A percentile compares a stretch with the other conserved stretches of the same genome.
Conservation (phyloP, 352 stramenopile genomes). For the Phytophthora multivora region DNA sequence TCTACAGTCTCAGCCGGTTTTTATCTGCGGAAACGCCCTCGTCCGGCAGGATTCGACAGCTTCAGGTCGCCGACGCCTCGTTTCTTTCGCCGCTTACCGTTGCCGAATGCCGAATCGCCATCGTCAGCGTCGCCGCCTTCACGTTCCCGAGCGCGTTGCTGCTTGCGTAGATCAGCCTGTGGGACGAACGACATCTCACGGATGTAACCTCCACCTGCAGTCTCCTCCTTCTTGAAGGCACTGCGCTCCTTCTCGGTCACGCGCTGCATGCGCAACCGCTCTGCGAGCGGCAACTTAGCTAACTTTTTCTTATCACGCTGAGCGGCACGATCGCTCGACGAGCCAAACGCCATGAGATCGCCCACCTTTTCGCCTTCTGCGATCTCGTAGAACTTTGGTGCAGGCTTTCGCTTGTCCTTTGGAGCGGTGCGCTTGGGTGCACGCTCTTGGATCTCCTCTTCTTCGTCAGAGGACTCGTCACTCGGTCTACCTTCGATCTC, state of each 20-base stretch:
- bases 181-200: constrained; percentile 85
- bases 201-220: constrained; percentile 71
- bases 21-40: constrained; percentile 70
- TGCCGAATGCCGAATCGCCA: constrained; percentile 27
- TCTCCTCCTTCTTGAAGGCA: constrained; percentile 87
- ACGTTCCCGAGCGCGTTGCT: constrained; percentile 46
- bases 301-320: constrained; percentile 85
- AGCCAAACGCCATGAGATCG: constrained; percentile 81
- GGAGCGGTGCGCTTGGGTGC: constrained; percentile 3
- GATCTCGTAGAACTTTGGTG: constrained; percentile 88
- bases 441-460: constrained; percentile 39
- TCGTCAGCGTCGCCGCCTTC: constrained; percentile 23
- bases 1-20: too few relatives aligned
- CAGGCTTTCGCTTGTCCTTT: constrained; percentile 44
- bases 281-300: constrained; percentile 77
- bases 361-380: constrained; percentile 81
- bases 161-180: constrained; percentile 60
- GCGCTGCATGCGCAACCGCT: constrained; percentile 76
- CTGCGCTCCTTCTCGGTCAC: constrained; percentile 77
- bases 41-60: constrained; percentile 47
- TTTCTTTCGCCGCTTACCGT: constrained; percentile 71
- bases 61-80: constrained; percentile 80
- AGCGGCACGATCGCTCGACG: constrained; percentile 58
- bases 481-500: constrained; percentile 63
- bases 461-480: constrained; percentile 72